phyloP scores from a whole-genome alignment of 2,329 filamentous ascomycete species.

The Zelopaecilomyces penicillatus region DNA sequence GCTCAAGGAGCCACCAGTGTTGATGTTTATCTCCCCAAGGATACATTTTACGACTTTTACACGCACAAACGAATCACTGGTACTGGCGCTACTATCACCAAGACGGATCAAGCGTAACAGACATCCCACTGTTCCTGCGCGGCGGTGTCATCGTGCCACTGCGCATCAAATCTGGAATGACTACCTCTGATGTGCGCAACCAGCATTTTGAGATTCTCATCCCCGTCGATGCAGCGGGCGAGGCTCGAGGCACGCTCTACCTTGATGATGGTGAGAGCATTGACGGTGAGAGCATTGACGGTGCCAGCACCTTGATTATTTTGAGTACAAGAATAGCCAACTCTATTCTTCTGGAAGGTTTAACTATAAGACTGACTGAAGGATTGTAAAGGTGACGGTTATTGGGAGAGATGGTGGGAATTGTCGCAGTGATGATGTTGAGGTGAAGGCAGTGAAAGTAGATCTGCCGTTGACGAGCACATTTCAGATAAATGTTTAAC shows the following conservation, averaged over 20 bases:
- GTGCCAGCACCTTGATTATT: conserved; percentile 44
- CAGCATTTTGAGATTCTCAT: conserved; percentile 62
- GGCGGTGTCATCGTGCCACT: conserved; percentile 56
- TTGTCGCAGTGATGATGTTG: no score
- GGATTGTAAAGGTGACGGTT: conserved; percentile 42
- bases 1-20: conserved; percentile 34
- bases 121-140: conserved; percentile 55
- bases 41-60: conserved; percentile 42
- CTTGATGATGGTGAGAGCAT: conserved; percentile 66
- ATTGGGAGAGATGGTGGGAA: conserved; percentile 25
- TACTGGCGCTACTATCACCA: background rate
- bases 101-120: conserved; percentile 30
- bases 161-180: conserved; percentile 46
- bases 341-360: conserved; percentile 46
- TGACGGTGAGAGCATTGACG: conserved; percentile 44
- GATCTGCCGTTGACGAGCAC: no score
- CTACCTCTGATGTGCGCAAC: conserved; percentile 52
- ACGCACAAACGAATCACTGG: conserved; percentile 38
- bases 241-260: conserved; percentile 58
- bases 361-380: conserved; percentile 37
- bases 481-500: no score
- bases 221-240: conserved; percentile 52
- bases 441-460: no score
- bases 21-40: conserved; percentile 38
- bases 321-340: conserved; percentile 46